A percentile compares a stretch with the other conserved stretches of the same genome.
phyloP scores from a whole-genome alignment of 1,284 basidiomycete genomes.

The Ganoderma boninense region DNA sequence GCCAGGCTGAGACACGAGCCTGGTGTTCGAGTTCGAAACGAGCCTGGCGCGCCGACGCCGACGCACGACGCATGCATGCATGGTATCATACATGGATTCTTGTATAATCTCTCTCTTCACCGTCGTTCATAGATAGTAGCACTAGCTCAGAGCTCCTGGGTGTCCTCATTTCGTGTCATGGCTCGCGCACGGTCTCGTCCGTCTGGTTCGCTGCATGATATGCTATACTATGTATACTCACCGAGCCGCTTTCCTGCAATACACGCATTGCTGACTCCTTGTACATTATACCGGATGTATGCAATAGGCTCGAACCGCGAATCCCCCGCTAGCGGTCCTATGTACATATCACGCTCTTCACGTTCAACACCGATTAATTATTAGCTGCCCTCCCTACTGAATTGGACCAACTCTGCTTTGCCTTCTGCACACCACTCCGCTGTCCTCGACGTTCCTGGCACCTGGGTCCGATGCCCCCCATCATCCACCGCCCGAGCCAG shows the following conservation, averaged over 20 bases:
- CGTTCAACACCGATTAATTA: not conserved
- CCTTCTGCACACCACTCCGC: not conserved
- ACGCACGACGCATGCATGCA: not conserved
- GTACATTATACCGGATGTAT: not conserved
- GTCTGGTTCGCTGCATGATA: not conserved
- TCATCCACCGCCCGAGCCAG: not conserved
- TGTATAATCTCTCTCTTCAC: constrained; percentile 7
- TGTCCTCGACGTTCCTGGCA: not conserved
- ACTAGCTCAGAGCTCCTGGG: not conserved
- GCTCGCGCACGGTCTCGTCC: not conserved
- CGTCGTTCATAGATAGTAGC: not conserved
- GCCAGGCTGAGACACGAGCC: not conserved
- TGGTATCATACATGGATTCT: constrained; percentile 13
- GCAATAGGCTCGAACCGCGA: not conserved
- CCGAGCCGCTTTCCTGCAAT: not conserved
- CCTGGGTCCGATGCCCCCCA: not conserved
- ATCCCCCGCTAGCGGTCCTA: not conserved
- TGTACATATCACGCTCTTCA: not conserved
- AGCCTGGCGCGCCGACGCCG: not conserved
- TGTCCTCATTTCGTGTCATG: not conserved
- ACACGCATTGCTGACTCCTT: not conserved
- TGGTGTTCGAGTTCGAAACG: not conserved
- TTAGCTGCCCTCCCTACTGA: not conserved
- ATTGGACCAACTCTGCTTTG: not conserved
- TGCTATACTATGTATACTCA: constrained; percentile 2